phyloP scores from a whole-genome alignment of 2,329 filamentous ascomycete genomes.

The Cercospora beticola region DNA sequence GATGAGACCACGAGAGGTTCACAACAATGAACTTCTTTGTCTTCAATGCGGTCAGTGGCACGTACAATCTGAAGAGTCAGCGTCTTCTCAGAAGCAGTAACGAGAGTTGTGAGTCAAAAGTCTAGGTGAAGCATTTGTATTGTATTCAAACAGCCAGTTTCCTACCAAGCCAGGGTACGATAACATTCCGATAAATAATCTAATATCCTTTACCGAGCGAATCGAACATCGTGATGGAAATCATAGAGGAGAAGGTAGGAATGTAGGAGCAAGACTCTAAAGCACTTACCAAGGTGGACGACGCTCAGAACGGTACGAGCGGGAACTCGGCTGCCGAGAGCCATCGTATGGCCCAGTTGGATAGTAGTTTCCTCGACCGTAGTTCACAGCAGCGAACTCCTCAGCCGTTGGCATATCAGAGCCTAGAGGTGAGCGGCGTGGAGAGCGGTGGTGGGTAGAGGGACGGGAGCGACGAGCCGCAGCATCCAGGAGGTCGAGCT shows the following conservation, averaged over 20 bases:
- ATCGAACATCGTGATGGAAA: background rate
- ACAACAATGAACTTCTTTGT: background rate
- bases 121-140: background rate
- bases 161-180: background rate
- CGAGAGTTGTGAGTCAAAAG: background rate
- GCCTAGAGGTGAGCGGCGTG: background rate
- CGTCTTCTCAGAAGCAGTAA: background rate
- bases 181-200: background rate
- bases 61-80: background rate
- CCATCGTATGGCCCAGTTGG: background rate
- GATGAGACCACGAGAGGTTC: background rate
- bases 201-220: background rate
- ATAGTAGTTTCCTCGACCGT: background rate
- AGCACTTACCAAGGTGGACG: constrained; percentile 2
- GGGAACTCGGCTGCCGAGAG: background rate
- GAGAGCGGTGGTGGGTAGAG: background rate
- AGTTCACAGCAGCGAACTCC: background rate
- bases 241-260: background rate
- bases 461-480: background rate
- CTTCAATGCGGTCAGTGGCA: background rate
- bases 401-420: background rate
- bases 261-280: background rate
- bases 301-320: background rate
- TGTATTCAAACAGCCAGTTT: background rate
- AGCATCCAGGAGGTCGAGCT: constrained; percentile 2